Evolutionary conservation across 2,329 filamentous ascomycete genomes (phyloP).

Genomic region (Capronia americana): DNA sequence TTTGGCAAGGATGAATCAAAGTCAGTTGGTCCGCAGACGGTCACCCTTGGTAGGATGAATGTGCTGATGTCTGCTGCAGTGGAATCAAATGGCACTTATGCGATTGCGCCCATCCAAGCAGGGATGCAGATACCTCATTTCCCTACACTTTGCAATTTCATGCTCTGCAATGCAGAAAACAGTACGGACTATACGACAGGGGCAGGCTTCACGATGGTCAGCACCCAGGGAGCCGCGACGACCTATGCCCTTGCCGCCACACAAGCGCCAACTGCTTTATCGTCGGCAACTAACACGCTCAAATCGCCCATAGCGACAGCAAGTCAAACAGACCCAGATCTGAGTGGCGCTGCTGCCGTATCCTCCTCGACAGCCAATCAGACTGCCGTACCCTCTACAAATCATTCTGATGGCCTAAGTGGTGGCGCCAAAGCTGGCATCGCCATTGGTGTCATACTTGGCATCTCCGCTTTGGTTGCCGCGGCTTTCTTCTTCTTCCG

Average conservation of each 20-base stretch:
- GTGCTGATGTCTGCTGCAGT: slow-evolving; percentile 14
- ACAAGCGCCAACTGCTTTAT: slow-evolving; percentile 9
- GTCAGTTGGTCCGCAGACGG: slow-evolving; percentile 10
- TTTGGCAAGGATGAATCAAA: slow-evolving; percentile 23
- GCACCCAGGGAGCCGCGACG: slow-evolving; percentile 24
- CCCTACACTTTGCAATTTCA: slow-evolving; percentile 27
- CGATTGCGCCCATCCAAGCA: slow-evolving; percentile 29
- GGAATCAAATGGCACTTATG: slow-evolving; percentile 22
- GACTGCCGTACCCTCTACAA: slow-evolving; percentile 10
- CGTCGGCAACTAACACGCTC: neutral
- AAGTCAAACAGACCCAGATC: neutral
- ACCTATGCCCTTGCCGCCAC: slow-evolving; percentile 24
- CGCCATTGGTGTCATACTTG: slow-evolving; percentile 26
- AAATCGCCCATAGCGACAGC: neutral
- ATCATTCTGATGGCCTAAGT: slow-evolving; percentile 14
- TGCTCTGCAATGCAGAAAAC: slow-evolving; percentile 28
- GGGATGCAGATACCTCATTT: slow-evolving; percentile 29
- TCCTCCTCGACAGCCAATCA: slow-evolving; percentile 9
- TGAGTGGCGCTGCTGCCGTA: slow-evolving; percentile 1
- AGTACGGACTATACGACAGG: slow-evolving; percentile 23
- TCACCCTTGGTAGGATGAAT: neutral
- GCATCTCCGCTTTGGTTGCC: slow-evolving; percentile 18
- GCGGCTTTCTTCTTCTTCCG: slow-evolving; percentile 20
- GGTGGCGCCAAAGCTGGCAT: slow-evolving; percentile 30
- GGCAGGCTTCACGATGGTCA: slow-evolving; percentile 30